These are phyloP conservation scores for Cutaneotrichosporon cavernicola DNA, from an alignment of 1,284 basidiomycete species.

Conservation along the genomic window DNA sequence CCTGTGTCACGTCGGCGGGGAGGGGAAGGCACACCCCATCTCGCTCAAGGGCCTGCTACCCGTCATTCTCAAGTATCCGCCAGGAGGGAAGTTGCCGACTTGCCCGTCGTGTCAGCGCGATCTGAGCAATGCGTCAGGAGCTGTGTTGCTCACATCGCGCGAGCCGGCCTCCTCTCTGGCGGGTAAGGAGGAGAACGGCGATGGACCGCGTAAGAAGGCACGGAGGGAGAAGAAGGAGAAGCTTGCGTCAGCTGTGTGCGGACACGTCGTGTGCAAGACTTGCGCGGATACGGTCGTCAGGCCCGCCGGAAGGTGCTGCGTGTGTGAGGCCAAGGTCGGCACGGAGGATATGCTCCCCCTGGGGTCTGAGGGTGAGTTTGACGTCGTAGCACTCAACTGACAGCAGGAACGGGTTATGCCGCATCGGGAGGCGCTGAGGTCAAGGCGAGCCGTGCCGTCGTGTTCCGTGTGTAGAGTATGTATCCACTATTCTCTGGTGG, in stretches of 20 bases:
- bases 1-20: constrained; percentile 73
- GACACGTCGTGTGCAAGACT: constrained; percentile 80
- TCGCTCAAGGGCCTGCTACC: constrained; percentile 74
- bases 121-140: constrained; percentile 73
- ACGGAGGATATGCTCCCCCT: constrained; percentile 40
- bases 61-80: constrained; percentile 68
- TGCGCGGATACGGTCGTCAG: constrained; percentile 78
- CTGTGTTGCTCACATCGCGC: constrained; percentile 58
- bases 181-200: constrained; percentile 31
- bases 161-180: constrained; percentile 18
- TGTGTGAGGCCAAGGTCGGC: constrained; percentile 64
- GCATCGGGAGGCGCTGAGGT: constrained; percentile 84
- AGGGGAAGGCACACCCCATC: constrained; percentile 53
- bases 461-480: constrained; percentile 42
- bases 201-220: constrained; percentile 34
- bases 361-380: constrained; percentile 69
- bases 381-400: constrained; percentile 7
- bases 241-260: constrained; percentile 57
- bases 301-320: constrained; percentile 71
- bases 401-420: constrained; percentile 77
- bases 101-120: constrained; percentile 86
- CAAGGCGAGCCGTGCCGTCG: constrained; percentile 35
- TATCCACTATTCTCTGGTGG: not conserved
- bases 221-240: constrained; percentile 46
- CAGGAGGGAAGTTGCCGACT: constrained; percentile 57